These are phyloP conservation scores for Mycena galericulata DNA, from an alignment of 768 basidiomycete species.

Conservation along the genomic window DNA sequence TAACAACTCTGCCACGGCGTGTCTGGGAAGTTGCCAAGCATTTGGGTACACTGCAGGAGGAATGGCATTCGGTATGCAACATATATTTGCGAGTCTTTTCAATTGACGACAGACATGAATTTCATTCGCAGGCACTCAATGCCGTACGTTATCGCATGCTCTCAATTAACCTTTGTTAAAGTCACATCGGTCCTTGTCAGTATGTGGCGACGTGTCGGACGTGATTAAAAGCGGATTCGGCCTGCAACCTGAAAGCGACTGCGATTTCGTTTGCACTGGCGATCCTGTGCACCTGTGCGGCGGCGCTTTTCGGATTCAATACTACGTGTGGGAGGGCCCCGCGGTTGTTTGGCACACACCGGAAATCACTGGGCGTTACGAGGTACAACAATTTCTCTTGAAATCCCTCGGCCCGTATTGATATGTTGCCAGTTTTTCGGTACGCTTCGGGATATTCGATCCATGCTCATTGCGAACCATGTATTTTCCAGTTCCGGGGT, in stretches of 20 bases:
- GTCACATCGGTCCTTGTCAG: slow-evolving; percentile 49
- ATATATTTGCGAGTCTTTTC: background rate
- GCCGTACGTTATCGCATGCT: slow-evolving; percentile 67
- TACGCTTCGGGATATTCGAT: slow-evolving; percentile 44
- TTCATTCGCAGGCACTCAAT: slow-evolving; percentile 56
- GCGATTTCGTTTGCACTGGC: slow-evolving; percentile 70
- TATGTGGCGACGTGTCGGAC: slow-evolving; percentile 76
- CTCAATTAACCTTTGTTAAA: background rate
- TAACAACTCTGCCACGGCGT: slow-evolving; percentile 74
- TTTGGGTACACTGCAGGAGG: slow-evolving; percentile 82
- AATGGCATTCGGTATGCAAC: slow-evolving; percentile 52
- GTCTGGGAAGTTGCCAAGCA: slow-evolving; percentile 74
- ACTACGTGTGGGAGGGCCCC: slow-evolving; percentile 53
- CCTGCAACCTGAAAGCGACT: slow-evolving; percentile 50
- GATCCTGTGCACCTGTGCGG: slow-evolving; percentile 80
- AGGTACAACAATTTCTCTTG: slow-evolving; percentile 53
- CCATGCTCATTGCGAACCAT: background rate
- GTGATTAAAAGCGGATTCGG: slow-evolving; percentile 50
- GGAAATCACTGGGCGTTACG: slow-evolving; percentile 72
- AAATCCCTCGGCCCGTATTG: too few relatives aligned
- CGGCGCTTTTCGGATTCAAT: slow-evolving; percentile 44
- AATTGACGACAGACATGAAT: background rate
- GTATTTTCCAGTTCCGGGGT: slow-evolving; percentile 49
- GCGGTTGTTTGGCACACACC: slow-evolving; percentile 77
- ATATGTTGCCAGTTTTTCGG: slow-evolving; percentile 65